Evolutionary conservation across 768 basidiomycete species (phyloP).

Genomic region (Cystobasidiopsis lactophilus): DNA sequence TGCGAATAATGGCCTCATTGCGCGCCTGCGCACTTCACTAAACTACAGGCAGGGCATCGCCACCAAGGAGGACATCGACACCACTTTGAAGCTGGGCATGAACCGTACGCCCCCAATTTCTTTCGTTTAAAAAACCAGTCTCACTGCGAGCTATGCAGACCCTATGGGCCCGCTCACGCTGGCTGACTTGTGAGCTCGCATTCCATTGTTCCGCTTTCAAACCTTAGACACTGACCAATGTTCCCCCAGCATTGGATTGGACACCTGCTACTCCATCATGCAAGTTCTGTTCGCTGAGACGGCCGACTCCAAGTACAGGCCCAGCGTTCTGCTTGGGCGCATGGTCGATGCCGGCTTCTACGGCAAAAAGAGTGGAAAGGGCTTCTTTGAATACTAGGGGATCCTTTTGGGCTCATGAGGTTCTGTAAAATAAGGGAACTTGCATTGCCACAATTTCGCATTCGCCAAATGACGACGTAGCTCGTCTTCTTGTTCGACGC

Average conservation of each 20-base stretch:
- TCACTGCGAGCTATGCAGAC: slow-evolving; percentile 21
- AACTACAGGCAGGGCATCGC: too few relatives aligned
- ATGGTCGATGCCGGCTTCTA: slow-evolving; percentile 96
- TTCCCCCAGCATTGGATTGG: slow-evolving; percentile 61
- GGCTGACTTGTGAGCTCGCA: slow-evolving; percentile 29
- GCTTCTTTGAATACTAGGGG: slow-evolving; percentile 62
- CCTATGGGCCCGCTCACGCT: slow-evolving; percentile 87
- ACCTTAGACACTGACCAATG: neutral
- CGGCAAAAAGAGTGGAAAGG: slow-evolving; percentile 45
- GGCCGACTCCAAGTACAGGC: slow-evolving; percentile 84
- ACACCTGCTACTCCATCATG: slow-evolving; percentile 43
- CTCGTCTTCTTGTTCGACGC: too few relatives aligned
- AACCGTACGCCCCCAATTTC: slow-evolving; percentile 14
- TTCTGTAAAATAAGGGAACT: too few relatives aligned
- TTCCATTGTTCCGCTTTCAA: neutral
- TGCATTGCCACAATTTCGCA: too few relatives aligned
- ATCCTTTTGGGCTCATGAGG: too few relatives aligned
- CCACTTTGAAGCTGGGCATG: slow-evolving; percentile 75
- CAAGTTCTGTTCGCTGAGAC: slow-evolving; percentile 26
- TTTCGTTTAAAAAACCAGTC: neutral
- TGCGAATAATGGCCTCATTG: too few relatives aligned
- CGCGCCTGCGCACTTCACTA: too few relatives aligned
- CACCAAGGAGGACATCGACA: slow-evolving; percentile 83
- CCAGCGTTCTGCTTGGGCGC: slow-evolving; percentile 63
- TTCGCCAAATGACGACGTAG: too few relatives aligned